phyloP scores from a whole-genome alignment of 2,329 filamentous ascomycete genomes.

The Aspergillus udagawae region DNA sequence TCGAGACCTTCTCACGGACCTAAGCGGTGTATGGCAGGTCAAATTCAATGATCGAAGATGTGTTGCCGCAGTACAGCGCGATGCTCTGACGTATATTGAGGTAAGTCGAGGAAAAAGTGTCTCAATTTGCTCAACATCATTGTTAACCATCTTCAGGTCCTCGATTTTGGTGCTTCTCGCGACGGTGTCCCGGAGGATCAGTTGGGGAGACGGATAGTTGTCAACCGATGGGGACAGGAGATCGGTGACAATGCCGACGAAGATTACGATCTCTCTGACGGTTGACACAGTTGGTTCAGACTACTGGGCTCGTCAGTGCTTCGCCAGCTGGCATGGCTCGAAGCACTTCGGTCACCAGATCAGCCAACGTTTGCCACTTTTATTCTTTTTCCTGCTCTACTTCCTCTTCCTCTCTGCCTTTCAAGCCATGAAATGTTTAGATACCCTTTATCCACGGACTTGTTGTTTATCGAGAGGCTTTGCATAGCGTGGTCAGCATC shows the following conservation, averaged over 20 bases:
- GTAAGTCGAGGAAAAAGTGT: slow-evolving; percentile 51
- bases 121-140: not conserved
- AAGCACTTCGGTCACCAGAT: not conserved
- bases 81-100: slow-evolving; percentile 91
- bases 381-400: slow-evolving; percentile 4
- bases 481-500: slow-evolving; percentile 40
- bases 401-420: slow-evolving; percentile 9
- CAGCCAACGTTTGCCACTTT: slow-evolving; percentile 2
- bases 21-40: slow-evolving; percentile 98
- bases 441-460: slow-evolving; percentile 35
- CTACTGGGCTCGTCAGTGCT: not conserved
- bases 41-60: slow-evolving; percentile 94
- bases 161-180: slow-evolving; percentile 91
- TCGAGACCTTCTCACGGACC: slow-evolving; percentile 84
- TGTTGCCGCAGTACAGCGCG: slow-evolving; percentile 92
- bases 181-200: slow-evolving; percentile 77
- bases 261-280: slow-evolving; percentile 29
- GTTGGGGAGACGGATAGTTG: slow-evolving; percentile 69
- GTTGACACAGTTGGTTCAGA: slow-evolving; percentile 11
- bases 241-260: slow-evolving; percentile 30
- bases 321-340: slow-evolving; percentile 1
- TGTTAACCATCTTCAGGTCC: slow-evolving; percentile 60
- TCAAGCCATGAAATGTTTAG: slow-evolving; percentile 24
- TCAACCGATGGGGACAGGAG: slow-evolving; percentile 40
- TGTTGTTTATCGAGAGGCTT: slow-evolving; percentile 24